Evolutionary conservation across 2,329 filamentous ascomycete species (phyloP).

Genomic region (Alternaria novae-zelandiae): DNA sequence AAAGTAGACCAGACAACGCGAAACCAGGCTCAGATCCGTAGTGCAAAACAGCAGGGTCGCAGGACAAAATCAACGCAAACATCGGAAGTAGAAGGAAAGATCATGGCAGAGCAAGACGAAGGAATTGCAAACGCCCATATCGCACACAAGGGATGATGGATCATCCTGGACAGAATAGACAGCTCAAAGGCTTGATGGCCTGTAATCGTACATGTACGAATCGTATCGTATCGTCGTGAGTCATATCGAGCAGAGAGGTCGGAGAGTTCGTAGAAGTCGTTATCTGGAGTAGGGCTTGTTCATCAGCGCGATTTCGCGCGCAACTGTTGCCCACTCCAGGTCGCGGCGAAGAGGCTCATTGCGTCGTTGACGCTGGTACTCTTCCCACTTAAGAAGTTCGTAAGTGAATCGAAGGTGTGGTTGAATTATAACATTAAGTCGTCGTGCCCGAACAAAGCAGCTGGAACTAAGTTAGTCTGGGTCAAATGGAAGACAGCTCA

Average conservation of each 20-base stretch:
- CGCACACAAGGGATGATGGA: constrained; percentile 3
- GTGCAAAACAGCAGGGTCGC: constrained; percentile 3
- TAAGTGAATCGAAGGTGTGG: constrained; percentile 92
- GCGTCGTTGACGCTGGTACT: constrained; percentile 68
- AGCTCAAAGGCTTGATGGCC: constrained; percentile 5
- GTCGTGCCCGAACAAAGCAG: constrained; percentile 90
- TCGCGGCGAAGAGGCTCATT: constrained; percentile 70
- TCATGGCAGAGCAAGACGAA: neutral
- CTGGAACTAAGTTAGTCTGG: constrained; percentile 41
- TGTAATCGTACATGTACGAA: constrained; percentile 29
- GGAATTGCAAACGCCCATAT: constrained; percentile 10
- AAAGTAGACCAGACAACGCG: constrained; percentile 5
- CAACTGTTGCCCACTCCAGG: constrained; percentile 88
- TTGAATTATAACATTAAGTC: constrained; percentile 97
- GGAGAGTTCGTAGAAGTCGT: constrained; percentile 16
- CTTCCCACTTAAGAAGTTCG: constrained; percentile 96
- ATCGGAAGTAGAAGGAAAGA: constrained; percentile 9
- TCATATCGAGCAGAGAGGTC: constrained; percentile 20
- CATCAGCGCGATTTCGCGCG: constrained; percentile 91
- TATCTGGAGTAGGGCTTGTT: constrained; percentile 88
- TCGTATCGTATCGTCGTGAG: constrained; percentile 29
- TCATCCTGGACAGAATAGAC: constrained; percentile 9
- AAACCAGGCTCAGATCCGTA: neutral
- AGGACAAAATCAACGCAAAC: constrained; percentile 5
- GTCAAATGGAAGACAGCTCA: neutral